These are phyloP conservation scores for Salvia rosmarinus DNA, from an alignment of 257 asterid genomes.

Conservation along the genomic window DNA sequence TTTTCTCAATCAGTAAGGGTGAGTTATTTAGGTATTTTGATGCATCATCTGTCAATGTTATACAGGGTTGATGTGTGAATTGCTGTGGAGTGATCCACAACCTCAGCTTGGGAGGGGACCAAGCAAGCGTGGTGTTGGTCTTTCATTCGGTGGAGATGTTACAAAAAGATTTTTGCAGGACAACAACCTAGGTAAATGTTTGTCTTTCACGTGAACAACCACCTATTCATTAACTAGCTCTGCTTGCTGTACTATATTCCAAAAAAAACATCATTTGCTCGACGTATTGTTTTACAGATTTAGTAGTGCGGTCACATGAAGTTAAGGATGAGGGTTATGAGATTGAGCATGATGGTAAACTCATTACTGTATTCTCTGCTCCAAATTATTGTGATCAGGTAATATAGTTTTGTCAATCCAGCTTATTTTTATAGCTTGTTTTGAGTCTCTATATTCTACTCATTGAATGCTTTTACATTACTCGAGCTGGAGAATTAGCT, in stretches of 20 bases:
- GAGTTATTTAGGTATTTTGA: conserved; percentile 27
- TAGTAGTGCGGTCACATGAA: conserved; percentile 99
- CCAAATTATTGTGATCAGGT: conserved; percentile 99
- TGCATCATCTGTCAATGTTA: conserved; percentile 32
- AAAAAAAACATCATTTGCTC: background rate
- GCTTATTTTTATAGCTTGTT: conserved; percentile 22
- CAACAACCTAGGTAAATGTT: conserved; percentile 69
- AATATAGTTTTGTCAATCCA: conserved; percentile 31
- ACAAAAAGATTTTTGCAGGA: conserved; percentile 92
- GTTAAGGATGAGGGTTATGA: conserved; percentile 98
- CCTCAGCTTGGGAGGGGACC: conserved; percentile 99
- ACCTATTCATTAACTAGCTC: conserved; percentile 1
- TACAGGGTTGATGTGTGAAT: conserved; percentile 94
- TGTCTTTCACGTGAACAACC: conserved; percentile 13
- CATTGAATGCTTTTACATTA: background rate
- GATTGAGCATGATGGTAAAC: conserved; percentile 96
- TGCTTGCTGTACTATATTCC: conserved; percentile 11
- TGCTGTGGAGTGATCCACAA: conserved; percentile 99
- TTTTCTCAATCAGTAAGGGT: background rate
- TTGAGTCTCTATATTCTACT: conserved; percentile 16
- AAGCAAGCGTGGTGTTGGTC: conserved; percentile 99
- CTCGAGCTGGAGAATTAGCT: background rate
- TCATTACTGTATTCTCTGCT: conserved; percentile 95
- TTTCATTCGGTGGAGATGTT: conserved; percentile 87
- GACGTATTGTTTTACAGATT: conserved; percentile 53